Conservation (phyloP, 345 rosid genomes). For the Mercurialis annua region DNA sequence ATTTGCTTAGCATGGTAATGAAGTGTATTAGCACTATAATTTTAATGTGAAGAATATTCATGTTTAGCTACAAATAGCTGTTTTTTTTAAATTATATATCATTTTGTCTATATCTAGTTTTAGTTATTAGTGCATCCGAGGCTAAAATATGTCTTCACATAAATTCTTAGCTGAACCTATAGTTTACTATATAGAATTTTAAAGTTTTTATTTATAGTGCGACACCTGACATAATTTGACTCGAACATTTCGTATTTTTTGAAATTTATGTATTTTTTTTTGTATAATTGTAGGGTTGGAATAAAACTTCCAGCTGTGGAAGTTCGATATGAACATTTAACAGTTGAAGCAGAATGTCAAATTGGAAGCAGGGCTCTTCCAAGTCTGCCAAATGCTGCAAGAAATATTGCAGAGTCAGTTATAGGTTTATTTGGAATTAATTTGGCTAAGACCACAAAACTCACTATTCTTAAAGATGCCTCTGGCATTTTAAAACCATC, state of each 20-base stretch:
- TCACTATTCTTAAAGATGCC: conserved; percentile 75
- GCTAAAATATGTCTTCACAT: background rate
- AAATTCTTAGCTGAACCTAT: background rate
- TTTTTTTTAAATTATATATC: background rate
- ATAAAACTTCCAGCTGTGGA: conserved; percentile 74
- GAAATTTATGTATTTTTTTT: too few species aligned
- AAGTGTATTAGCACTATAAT: too few species aligned
- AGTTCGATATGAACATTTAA: conserved; percentile 64
- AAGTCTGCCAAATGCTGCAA: conserved; percentile 58
- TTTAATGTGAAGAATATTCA: too few species aligned
- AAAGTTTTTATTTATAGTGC: too few species aligned
- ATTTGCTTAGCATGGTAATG: too few species aligned
- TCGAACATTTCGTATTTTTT: too few species aligned
- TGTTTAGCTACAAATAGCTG: too few species aligned
- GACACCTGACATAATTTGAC: too few species aligned
- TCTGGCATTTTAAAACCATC: conserved; percentile 73
- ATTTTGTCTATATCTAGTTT: too few species aligned
- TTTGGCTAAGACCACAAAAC: conserved; percentile 58
- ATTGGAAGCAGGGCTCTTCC: conserved; percentile 85
- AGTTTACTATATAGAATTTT: too few species aligned
- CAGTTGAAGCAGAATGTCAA: conserved; percentile 66
- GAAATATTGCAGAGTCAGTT: conserved; percentile 66
- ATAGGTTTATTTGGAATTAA: conserved; percentile 51
- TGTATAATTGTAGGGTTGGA: conserved; percentile 57
- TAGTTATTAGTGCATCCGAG: too few species aligned